Evolutionary conservation across 768 basidiomycete genomes (phyloP).

Genomic region (Hortiboletus flavorubellus): DNA sequence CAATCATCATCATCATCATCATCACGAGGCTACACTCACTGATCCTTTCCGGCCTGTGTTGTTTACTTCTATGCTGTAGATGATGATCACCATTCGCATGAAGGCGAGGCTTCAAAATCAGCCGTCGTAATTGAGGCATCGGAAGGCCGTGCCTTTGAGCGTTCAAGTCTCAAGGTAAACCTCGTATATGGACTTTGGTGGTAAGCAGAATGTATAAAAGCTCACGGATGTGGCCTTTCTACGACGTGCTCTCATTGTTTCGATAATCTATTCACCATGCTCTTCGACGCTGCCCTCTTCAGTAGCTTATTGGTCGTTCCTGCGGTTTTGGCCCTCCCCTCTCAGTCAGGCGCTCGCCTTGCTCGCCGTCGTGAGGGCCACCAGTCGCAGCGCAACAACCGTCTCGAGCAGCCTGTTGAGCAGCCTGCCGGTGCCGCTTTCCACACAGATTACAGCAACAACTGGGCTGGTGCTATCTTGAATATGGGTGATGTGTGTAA

Average conservation of each 20-base stretch:
- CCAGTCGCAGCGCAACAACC: background rate
- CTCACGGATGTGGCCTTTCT: background rate
- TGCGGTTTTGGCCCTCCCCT: background rate
- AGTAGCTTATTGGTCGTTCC: background rate
- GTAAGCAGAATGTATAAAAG: background rate
- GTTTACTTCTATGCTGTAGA: too few relatives aligned
- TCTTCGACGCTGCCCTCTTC: background rate
- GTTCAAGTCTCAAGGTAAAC: background rate
- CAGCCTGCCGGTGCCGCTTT: background rate
- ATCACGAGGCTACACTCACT: too few relatives aligned
- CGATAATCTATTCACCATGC: background rate
- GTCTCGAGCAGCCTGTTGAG: background rate
- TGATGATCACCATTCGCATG: too few relatives aligned
- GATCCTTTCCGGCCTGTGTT: too few relatives aligned
- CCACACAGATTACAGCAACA: background rate
- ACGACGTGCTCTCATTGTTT: background rate
- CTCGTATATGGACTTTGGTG: background rate
- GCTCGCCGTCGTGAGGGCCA: background rate
- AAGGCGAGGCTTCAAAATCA: too few relatives aligned
- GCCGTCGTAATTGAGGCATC: too few relatives aligned
- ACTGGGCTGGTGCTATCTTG: constrained; percentile 13
- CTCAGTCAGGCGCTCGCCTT: background rate
- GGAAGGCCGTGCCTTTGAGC: background rate
- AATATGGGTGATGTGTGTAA: background rate
- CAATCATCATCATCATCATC: too few relatives aligned